Base-by-base conservation (phyloP, 2,329 filamentous ascomycete genomes). In the Xylariaceae sp. region DNA sequence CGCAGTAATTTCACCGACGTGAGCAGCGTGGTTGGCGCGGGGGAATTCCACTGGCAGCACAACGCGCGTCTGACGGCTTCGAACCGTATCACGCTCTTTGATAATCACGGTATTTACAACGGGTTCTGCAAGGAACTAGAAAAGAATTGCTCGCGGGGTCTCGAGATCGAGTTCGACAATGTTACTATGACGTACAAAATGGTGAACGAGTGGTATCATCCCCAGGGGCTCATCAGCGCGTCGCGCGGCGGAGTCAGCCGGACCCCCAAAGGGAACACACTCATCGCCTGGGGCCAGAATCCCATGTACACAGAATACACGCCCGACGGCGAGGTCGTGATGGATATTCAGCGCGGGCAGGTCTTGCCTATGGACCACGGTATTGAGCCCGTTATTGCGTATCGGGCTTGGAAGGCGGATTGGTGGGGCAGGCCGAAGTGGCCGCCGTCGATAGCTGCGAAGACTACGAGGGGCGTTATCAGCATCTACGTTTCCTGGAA, bases 211-310 rank as follows among this genome's bases (percentile, higher is more conserved):
- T 60, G 58, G 58, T 53, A 50, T 5, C 58, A 60, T 19, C 58
- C 58, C 2, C 53, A 57, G 39, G 23, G 33, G 2, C 26, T 60
- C 7, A 23, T 57, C 4, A 46, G 26, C 8, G 58, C 58, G 2
- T 57, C 49, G n/a, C 49, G 58, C 5, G 58, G 53, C 16, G 58
- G 58, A 31, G 23, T 54, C 4, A 37, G 29, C n/a, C 26, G 39
- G 3, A 46, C 48, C 8, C 48, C 53, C 6, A 40, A 41, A 7
- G 53, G 49, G 14, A 56, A 60, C 17, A 46, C 44, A 16, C 45
- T 60, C 4, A 36, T 60, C n/a, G 58, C 58, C 19, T 60, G 56
- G 58, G 53, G 58, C 16, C 58, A 60, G 53, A 60, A 60, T 21
- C 58, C 58, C 5, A 57, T 53, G 48, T 60, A 60, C n/a, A 60